These are phyloP conservation scores for Oryza coarctata DNA, from an alignment of 176 grass and related monocot species.

Conservation along the genomic window DNA sequence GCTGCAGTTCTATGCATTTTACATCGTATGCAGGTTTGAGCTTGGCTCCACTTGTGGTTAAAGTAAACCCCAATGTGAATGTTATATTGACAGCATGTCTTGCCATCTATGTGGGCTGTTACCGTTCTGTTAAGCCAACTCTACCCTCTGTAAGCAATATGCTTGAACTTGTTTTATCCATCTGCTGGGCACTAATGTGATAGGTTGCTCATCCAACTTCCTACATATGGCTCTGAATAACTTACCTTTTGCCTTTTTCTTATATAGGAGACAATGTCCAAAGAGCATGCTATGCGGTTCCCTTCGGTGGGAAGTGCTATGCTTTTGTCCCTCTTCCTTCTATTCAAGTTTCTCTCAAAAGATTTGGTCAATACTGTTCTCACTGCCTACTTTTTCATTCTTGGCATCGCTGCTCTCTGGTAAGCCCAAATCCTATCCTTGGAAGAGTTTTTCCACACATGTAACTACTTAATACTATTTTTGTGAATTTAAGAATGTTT, in stretches of 20 bases:
- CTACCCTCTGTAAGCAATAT: conserved; percentile 65
- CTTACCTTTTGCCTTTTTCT: conserved; percentile 7
- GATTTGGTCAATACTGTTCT: conserved; percentile 88
- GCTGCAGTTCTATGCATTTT: neutral
- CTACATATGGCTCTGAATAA: neutral
- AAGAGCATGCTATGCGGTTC: conserved; percentile 94
- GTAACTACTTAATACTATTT: neutral
- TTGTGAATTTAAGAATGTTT: neutral
- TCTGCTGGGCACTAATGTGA: neutral
- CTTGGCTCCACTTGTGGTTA: conserved; percentile 78
- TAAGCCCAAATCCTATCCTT: conserved; percentile 32
- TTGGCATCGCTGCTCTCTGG: conserved; percentile 81
- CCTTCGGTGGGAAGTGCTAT: conserved; percentile 93
- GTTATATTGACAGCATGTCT: conserved; percentile 95
- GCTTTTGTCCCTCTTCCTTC: conserved; percentile 87
- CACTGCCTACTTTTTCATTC: conserved; percentile 95
- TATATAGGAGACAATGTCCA: conserved; percentile 92
- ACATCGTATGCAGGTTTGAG: conserved; percentile 57
- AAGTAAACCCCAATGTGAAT: conserved; percentile 85
- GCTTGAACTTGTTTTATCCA: neutral
- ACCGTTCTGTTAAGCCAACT: conserved; percentile 85
- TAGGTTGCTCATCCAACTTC: neutral
- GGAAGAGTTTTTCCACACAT: neutral
- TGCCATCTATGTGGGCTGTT: conserved; percentile 91
- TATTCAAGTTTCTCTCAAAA: conserved; percentile 94